Percentiles rank a stretch among this genome's conserved stretches.
Conservation (phyloP, 768 basidiomycete genomes). For the Suillus ampliporus region DNA sequence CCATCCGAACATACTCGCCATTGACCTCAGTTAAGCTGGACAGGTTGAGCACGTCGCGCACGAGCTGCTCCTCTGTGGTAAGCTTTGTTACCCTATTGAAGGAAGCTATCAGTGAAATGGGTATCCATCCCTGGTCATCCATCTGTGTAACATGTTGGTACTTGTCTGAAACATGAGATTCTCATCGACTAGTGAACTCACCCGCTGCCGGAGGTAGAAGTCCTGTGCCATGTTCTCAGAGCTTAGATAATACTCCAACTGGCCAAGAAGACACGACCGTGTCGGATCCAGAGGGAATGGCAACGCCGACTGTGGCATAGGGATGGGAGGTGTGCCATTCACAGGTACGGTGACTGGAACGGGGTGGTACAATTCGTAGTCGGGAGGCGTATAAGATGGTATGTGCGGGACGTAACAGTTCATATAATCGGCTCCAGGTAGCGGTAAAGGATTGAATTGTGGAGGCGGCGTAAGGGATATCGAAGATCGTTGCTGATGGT, state of each 20-base stretch:
- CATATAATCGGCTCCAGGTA: slow-evolving; percentile 25
- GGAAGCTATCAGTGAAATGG: slow-evolving; percentile 78
- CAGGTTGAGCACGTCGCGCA: slow-evolving; percentile 70
- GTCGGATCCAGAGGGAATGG: slow-evolving; percentile 68
- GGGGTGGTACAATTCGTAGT: slow-evolving; percentile 34
- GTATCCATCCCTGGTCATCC: slow-evolving; percentile 89
- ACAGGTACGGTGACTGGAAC: slow-evolving; percentile 29
- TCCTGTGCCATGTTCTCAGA: slow-evolving; percentile 91
- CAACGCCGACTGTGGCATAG: slow-evolving; percentile 51
- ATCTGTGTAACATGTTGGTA: slow-evolving; percentile 57
- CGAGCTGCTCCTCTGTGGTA: slow-evolving; percentile 61
- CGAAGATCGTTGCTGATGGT: slow-evolving; percentile 39
- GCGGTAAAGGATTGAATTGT: slow-evolving; percentile 38
- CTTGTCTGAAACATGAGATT: not conserved
- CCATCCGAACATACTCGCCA: slow-evolving; percentile 71
- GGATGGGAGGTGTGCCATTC: slow-evolving; percentile 38
- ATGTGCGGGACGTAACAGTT: slow-evolving; percentile 35
- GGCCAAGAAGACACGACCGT: slow-evolving; percentile 72
- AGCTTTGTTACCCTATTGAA: slow-evolving; percentile 84
- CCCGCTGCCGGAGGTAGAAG: slow-evolving; percentile 78
- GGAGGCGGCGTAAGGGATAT: slow-evolving; percentile 38
- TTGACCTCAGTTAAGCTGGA: slow-evolving; percentile 77
- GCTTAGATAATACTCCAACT: slow-evolving; percentile 93
- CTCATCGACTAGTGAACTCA: slow-evolving; percentile 42
- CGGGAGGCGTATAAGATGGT: slow-evolving; percentile 35